Evolutionary conservation across 768 basidiomycete genomes (phyloP), one percentile per base, ranked within the genome.

Genomic region (Suillus clintonianus): DNA sequence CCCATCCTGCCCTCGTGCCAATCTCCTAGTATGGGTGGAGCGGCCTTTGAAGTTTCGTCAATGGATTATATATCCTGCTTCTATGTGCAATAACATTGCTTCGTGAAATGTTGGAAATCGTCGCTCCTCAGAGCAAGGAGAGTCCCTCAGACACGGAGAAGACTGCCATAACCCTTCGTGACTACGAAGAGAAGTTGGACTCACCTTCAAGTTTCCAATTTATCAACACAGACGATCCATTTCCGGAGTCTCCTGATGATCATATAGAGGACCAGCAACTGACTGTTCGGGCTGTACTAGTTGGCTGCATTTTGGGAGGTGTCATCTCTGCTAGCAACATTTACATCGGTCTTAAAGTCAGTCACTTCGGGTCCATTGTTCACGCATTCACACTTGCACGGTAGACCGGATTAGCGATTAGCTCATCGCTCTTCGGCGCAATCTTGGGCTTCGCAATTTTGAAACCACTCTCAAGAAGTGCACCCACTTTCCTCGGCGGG

Each of bases 241-340:
- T 87, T 76, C 85, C 85, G 34, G 65, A 81, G 11, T 79, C 82
- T 60, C 81, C 82, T 3, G 69, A 81, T 63, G 79, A 77, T 24
- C 67, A 70, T 2, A 67, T 70, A 9, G 80, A 79, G 41, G 85
- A 86, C 70, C 82, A 84, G 62, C 83, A 84, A 69, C 78, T 87
- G 37, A 83, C 84, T 2, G 60, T 85, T 65, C 77, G 83, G 50
- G 80, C 82, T n/a, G 60, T 86, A 22, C 62, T 83, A 39, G 80
- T 83, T 50, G 82, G 83, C 62, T 81, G 79, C 68, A 65, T 61
- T 24, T 77, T 87, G 34, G 85, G 85, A 30, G 82, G 81, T 54
- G 68, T 86, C 76, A 84, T 87, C 37, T 83, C 83, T 50, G 84
- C 85, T 22, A 85, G 84, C 55, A 86, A 86, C 73, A 85, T 89